phyloP scores from a whole-genome alignment of 192 early-diverging fungal genomes.

The Coemansia sp. region DNA sequence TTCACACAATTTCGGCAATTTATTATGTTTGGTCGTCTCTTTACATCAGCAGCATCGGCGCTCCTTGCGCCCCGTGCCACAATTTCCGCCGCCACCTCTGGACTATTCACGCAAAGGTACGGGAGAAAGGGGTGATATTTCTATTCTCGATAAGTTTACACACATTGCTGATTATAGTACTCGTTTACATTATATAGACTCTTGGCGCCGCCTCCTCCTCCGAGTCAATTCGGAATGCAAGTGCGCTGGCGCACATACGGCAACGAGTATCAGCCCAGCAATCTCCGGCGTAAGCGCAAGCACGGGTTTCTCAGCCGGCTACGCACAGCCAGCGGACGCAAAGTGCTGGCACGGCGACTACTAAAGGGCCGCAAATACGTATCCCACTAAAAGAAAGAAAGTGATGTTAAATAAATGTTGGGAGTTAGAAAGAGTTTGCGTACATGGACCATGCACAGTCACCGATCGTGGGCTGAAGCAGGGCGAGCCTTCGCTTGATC shows the following conservation, averaged over 20 bases:
- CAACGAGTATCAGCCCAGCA: constrained; percentile 92
- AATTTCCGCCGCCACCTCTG: too few relatives aligned
- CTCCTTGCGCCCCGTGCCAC: neutral
- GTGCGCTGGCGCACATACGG: constrained; percentile 85
- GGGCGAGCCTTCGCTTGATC: constrained; percentile 24
- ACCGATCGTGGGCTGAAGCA: constrained; percentile 21
- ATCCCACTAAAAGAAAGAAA: constrained; percentile 82
- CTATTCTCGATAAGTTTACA: too few relatives aligned
- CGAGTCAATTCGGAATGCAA: constrained; percentile 39
- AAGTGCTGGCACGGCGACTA: constrained; percentile 71
- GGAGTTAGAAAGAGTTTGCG: constrained; percentile 22
- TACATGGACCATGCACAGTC: constrained; percentile 56
- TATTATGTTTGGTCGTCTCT: constrained; percentile 8
- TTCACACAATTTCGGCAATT: neutral
- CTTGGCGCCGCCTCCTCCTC: too few relatives aligned
- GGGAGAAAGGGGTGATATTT: too few relatives aligned
- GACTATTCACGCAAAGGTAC: too few relatives aligned
- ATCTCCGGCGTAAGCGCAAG: constrained; percentile 85
- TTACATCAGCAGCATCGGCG: constrained; percentile 4
- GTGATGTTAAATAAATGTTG: neutral
- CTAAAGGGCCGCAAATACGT: constrained; percentile 90
- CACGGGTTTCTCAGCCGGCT: constrained; percentile 90
- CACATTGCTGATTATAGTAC: too few relatives aligned
- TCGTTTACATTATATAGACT: neutral
- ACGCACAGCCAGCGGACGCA: constrained; percentile 77